phyloP scores from a whole-genome alignment of 1,139 yeast species.

The Geotrichum klebahnii region DNA sequence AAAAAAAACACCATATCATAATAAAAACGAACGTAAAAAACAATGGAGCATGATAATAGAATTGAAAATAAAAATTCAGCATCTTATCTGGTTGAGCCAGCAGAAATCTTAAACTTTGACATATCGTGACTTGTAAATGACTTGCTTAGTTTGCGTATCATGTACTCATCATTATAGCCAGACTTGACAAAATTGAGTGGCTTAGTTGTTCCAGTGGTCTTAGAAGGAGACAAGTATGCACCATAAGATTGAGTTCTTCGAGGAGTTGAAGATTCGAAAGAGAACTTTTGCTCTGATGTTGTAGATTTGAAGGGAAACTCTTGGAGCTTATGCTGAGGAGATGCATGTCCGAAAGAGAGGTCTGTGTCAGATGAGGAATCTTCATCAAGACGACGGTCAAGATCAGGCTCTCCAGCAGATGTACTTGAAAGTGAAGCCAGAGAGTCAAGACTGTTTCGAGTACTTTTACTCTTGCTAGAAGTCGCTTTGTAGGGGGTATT shows the following conservation, averaged over 20 bases:
- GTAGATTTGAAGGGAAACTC: not conserved
- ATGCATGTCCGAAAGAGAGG: not conserved
- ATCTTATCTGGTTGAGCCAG: not conserved
- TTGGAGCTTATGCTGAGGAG: not conserved
- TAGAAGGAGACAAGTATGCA: not conserved
- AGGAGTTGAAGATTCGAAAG: not conserved
- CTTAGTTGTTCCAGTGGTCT: not conserved
- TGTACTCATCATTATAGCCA: not conserved
- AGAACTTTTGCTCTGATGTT: not conserved
- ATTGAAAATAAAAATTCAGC: not conserved
- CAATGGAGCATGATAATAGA: not conserved
- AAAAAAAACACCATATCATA: too few species aligned
- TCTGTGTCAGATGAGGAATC: not conserved
- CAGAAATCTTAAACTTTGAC: too few species aligned
- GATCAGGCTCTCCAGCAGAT: conserved; percentile 1
- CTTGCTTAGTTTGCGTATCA: not conserved
- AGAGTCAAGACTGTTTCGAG: conserved; percentile 13
- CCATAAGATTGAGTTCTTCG: not conserved
- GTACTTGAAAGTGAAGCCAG: conserved; percentile 11
- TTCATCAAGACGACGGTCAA: conserved; percentile 5
- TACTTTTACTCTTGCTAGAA: not conserved
- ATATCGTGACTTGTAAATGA: not conserved
- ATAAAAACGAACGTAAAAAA: too few species aligned
- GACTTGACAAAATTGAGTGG: not conserved
- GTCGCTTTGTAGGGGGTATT: not conserved